Evolutionary conservation across 768 basidiomycete genomes (phyloP).

Genomic region (Scleroderma bovista): DNA sequence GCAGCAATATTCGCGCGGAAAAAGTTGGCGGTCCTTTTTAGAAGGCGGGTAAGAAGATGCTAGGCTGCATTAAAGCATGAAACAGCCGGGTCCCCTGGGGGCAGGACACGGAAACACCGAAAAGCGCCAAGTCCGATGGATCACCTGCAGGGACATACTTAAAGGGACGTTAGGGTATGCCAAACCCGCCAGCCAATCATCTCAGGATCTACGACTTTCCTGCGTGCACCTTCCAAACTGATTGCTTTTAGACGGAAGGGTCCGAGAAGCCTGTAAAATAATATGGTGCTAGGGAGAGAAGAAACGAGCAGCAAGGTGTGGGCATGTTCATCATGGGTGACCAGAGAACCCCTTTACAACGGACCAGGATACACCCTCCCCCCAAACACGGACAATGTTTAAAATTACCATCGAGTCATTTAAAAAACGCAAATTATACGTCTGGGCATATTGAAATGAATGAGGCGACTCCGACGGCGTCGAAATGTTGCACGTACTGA

Average conservation of each 20-base stretch:
- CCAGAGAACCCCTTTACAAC: neutral
- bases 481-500: no score
- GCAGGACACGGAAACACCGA: neutral
- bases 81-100: neutral
- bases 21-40: neutral
- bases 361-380: neutral
- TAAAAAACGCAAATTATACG: no score
- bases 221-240: neutral
- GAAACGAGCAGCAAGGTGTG: neutral
- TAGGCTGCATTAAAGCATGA: neutral
- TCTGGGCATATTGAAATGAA: no score
- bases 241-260: neutral
- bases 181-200: neutral
- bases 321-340: neutral
- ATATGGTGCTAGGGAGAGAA: neutral
- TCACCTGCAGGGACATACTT: neutral
- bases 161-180: neutral
- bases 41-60: neutral
- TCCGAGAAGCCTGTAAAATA: neutral
- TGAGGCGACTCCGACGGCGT: no score
- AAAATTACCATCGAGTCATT: no score
- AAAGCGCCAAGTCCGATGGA: neutral
- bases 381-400: no score
- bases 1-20: neutral
- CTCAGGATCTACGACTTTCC: neutral